These are phyloP conservation scores for Starmerella bacillaris DNA, from an alignment of 805 yeast genomes.

Conservation along the genomic window DNA sequence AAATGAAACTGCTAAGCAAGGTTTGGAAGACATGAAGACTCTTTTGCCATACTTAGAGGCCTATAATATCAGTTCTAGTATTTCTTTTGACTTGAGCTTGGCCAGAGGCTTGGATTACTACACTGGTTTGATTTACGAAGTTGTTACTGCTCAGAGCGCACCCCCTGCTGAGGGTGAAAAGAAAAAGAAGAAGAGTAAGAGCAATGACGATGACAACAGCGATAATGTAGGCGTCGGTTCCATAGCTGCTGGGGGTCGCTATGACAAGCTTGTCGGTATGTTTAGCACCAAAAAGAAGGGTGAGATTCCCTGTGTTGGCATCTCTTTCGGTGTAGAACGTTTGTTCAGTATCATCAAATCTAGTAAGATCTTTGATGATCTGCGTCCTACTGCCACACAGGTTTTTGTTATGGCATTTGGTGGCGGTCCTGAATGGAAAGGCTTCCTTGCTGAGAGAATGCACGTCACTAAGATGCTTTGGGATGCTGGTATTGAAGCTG, in stretches of 20 bases:
- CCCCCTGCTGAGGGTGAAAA: constrained; percentile 49
- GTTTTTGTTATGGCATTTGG: constrained; percentile 96
- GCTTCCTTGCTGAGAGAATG: constrained; percentile 87
- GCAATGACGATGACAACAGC: constrained; percentile 75
- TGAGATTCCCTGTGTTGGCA: constrained; percentile 91
- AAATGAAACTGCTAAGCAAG: constrained; percentile 60
- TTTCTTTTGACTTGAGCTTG: constrained; percentile 73
- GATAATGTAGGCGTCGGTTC: constrained; percentile 97
- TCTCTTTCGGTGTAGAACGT: constrained; percentile 94
- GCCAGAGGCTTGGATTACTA: constrained; percentile 97
- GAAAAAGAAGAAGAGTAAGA: constrained; percentile 25
- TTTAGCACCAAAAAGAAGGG: constrained; percentile 60
- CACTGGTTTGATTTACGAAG: constrained; percentile 93
- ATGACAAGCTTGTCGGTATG: constrained; percentile 93
- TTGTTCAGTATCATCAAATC: constrained; percentile 76
- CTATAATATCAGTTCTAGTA: constrained; percentile 42
- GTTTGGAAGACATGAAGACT: constrained; percentile 61
- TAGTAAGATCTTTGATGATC: constrained; percentile 42
- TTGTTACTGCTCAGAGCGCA: constrained; percentile 89
- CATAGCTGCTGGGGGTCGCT: constrained; percentile 97
- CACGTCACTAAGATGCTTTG: constrained; percentile 62
- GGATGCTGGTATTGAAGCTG: constrained; percentile 78
- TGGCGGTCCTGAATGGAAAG: constrained; percentile 92
- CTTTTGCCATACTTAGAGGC: constrained; percentile 69
- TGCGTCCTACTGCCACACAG: constrained; percentile 77